Percentiles rank a stretch among this genome's conserved stretches.
Evolutionary conservation across 768 basidiomycete species (phyloP).

Genomic region (Rhizopogon vesiculosus): DNA sequence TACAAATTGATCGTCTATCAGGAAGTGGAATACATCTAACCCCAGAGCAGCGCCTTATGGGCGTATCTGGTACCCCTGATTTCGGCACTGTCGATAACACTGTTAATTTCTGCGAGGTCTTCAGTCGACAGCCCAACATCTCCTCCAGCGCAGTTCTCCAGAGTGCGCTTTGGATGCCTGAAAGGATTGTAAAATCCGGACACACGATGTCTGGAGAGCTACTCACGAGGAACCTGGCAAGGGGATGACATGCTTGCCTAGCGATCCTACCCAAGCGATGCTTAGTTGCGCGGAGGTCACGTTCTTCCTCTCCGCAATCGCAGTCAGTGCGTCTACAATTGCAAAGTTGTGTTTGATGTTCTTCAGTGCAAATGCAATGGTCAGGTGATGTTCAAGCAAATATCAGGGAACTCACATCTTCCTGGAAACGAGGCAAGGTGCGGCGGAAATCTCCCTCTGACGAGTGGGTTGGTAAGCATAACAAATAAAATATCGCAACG

Average conservation of each 20-base stretch:
- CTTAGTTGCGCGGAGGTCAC: constrained; percentile 39
- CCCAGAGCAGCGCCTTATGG: constrained; percentile 26
- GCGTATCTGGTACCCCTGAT: constrained; percentile 38
- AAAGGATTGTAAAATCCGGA: background rate
- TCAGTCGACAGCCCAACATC: constrained; percentile 35
- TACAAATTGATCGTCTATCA: background rate
- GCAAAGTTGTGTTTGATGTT: constrained; percentile 39
- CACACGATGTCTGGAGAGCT: background rate
- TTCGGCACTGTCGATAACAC: constrained; percentile 27
- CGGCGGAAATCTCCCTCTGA: constrained; percentile 38
- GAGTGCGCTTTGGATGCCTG: constrained; percentile 33
- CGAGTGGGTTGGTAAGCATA: constrained; percentile 1
- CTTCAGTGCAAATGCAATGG: constrained; percentile 13
- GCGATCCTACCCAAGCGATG: constrained; percentile 39
- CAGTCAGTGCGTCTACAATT: constrained; percentile 37
- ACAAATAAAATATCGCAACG: background rate
- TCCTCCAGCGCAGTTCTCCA: constrained; percentile 42
- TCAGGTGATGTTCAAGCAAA: background rate
- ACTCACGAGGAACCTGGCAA: constrained; percentile 46
- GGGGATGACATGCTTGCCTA: constrained; percentile 41
- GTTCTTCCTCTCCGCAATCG: constrained; percentile 36
- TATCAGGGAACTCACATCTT: constrained; percentile 27
- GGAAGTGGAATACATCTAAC: constrained; percentile 9
- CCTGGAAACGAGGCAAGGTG: constrained; percentile 38
- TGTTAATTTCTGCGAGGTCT: constrained; percentile 38